These are phyloP conservation scores for Yamadazyma endophytica DNA, from an alignment of 805 yeast genomes.

Conservation along the genomic window DNA sequence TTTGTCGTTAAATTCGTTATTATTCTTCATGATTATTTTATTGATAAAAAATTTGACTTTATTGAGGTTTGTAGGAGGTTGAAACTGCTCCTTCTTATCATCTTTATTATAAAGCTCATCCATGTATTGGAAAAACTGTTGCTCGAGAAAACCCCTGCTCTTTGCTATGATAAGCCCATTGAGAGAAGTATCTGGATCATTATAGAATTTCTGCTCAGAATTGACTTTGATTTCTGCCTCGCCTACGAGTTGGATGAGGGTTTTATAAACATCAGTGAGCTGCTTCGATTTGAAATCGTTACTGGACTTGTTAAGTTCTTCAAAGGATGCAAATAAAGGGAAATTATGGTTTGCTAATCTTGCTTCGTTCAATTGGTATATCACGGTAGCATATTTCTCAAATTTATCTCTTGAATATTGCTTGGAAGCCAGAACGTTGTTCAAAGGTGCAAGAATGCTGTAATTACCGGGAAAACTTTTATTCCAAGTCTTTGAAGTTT, in stretches of 20 bases:
- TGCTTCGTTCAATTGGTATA: slow-evolving; percentile 66
- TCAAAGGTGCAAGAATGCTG: slow-evolving; percentile 30
- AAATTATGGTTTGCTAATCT: slow-evolving; percentile 52
- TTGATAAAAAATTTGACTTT: slow-evolving; percentile 61
- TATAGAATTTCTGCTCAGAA: slow-evolving; percentile 32
- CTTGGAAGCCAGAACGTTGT: slow-evolving; percentile 16
- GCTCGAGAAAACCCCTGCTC: slow-evolving; percentile 61
- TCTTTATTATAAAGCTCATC: slow-evolving; percentile 65
- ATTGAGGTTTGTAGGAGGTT: slow-evolving; percentile 62
- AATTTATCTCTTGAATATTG: slow-evolving; percentile 51
- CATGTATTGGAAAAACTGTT: slow-evolving; percentile 72
- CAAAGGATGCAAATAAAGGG: slow-evolving; percentile 57
- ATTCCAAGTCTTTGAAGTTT: slow-evolving; percentile 37
- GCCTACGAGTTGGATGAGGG: slow-evolving; percentile 48
- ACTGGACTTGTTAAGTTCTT: slow-evolving; percentile 53
- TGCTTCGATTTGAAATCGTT: slow-evolving; percentile 66
- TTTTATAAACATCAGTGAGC: slow-evolving; percentile 69
- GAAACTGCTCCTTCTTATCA: slow-evolving; percentile 24
- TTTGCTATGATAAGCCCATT: slow-evolving; percentile 47
- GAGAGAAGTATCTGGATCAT: slow-evolving; percentile 24
- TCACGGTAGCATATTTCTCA: slow-evolving; percentile 69
- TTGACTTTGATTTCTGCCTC: slow-evolving; percentile 29
- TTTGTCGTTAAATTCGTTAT: slow-evolving; percentile 22
- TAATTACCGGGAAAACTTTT: slow-evolving; percentile 27
- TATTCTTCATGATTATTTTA: slow-evolving; percentile 30